Percentiles rank a stretch among this genome's conserved stretches.
Conservation (phyloP, 2,329 filamentous ascomycete genomes). For the Coniochaeta sp. region DNA sequence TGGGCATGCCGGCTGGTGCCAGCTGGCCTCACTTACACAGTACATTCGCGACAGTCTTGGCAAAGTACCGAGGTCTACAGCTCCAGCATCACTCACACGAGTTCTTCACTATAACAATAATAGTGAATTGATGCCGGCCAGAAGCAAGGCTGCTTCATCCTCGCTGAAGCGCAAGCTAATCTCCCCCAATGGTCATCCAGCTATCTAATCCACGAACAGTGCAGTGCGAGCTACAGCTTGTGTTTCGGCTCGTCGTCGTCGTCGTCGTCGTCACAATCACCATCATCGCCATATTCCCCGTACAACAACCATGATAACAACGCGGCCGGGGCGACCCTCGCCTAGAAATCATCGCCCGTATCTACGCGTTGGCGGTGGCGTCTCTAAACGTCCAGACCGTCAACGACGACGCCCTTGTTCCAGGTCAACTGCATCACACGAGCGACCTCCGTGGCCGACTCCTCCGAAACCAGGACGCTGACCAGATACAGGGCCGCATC, state of each 20-base stretch:
- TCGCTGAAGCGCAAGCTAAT: neutral
- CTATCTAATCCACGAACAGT: neutral
- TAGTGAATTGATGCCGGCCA: neutral
- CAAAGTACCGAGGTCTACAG: neutral
- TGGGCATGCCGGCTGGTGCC: neutral
- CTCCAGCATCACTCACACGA: neutral
- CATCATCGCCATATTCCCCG: neutral
- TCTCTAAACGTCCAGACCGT: conserved; percentile 71
- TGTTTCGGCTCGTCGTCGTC: neutral
- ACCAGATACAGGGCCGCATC: conserved; percentile 83
- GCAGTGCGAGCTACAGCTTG: neutral
- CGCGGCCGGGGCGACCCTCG: neutral
- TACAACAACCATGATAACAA: neutral
- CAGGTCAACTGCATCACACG: conserved; percentile 74
- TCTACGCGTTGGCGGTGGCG: neutral
- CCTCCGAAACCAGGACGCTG: conserved; percentile 72
- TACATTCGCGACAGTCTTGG: neutral
- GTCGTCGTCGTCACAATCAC: neutral
- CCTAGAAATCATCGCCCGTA: neutral
- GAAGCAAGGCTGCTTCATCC: neutral
- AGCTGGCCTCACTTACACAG: no score
- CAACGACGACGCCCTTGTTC: conserved; percentile 78
- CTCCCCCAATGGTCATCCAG: neutral
- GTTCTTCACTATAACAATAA: neutral
- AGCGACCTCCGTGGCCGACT: conserved; percentile 68